Evolutionary conservation across 257 asterid genomes (phyloP).

Genomic region (Solanum etuberosum): DNA sequence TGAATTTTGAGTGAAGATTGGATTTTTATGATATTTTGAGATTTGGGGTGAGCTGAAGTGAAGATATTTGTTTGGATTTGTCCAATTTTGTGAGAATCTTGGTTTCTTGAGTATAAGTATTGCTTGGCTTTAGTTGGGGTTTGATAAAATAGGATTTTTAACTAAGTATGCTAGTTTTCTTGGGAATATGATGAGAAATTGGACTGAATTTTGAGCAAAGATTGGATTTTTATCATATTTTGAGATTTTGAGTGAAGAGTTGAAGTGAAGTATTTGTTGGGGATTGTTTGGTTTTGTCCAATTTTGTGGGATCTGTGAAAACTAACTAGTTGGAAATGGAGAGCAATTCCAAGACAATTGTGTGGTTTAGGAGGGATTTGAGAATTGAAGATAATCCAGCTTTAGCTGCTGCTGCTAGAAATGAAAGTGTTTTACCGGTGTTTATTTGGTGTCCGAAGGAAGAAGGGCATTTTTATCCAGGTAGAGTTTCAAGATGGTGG

Average conservation of each 20-base stretch:
- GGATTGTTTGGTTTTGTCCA: background rate
- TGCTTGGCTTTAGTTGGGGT: background rate
- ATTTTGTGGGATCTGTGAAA: background rate
- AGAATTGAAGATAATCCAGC: slow-evolving; percentile 94
- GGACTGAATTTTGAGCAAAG: background rate
- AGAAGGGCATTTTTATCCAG: slow-evolving; percentile 72
- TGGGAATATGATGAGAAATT: background rate
- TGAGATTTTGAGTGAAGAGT: background rate
- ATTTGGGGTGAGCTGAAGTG: background rate
- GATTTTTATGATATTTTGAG: background rate
- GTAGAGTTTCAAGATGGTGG: slow-evolving; percentile 98
- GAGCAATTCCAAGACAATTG: slow-evolving; percentile 46
- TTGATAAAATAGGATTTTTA: background rate
- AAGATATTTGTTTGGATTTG: background rate
- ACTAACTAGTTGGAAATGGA: slow-evolving; percentile 30
- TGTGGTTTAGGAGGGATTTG: slow-evolving; percentile 97
- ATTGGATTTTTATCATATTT: background rate
- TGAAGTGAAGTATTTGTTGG: background rate
- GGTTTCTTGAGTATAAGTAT: background rate
- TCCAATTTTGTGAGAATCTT: background rate
- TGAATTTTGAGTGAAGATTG: background rate
- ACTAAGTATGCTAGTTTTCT: background rate
- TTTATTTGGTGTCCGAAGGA: slow-evolving; percentile 92
- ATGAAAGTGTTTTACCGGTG: slow-evolving; percentile 60
- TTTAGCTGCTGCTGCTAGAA: slow-evolving; percentile 74